Conservation (phyloP, 2,329 filamentous ascomycete genomes). For the Corynespora cassiicola region DNA sequence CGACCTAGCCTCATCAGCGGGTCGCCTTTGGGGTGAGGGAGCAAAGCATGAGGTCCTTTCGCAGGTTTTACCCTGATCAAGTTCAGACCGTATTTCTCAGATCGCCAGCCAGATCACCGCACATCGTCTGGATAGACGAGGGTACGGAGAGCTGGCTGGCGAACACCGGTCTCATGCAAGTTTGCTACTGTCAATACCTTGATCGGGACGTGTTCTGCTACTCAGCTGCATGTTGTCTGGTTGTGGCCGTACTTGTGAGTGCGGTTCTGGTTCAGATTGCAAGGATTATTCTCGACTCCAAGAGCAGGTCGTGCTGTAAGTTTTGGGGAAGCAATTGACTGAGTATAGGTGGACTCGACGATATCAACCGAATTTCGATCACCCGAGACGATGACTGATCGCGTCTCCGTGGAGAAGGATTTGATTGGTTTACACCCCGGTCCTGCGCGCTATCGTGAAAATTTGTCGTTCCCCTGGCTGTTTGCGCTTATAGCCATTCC, state of each 20-base stretch:
- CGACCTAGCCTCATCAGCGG: constrained; percentile 45
- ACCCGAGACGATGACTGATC: no score
- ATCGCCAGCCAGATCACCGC: constrained; percentile 30
- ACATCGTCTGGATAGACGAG: neutral
- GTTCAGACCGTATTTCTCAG: constrained; percentile 63
- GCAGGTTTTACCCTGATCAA: constrained; percentile 62
- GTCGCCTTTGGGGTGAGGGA: constrained; percentile 20
- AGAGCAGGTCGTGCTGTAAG: no score
- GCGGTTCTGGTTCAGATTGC: no score
- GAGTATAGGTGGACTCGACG: no score
- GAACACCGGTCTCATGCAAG: constrained; percentile 49
- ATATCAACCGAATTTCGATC: no score
- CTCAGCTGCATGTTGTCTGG: constrained; percentile 36
- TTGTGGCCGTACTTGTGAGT: constrained; percentile 32
- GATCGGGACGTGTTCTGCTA: constrained; percentile 42
- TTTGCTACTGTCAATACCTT: constrained; percentile 43
- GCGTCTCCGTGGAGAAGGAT: no score
- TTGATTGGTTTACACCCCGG: neutral
- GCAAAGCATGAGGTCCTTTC: constrained; percentile 60
- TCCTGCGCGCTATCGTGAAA: neutral
- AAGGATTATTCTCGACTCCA: no score
- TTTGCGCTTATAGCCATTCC: no score
- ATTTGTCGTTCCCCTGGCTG: no score
- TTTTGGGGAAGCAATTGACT: no score
- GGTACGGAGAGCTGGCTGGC: constrained; percentile 10